Evolutionary conservation across 495 filamentous ascomycete species (phyloP).

Genomic region (Clavariopsis aquatica): DNA sequence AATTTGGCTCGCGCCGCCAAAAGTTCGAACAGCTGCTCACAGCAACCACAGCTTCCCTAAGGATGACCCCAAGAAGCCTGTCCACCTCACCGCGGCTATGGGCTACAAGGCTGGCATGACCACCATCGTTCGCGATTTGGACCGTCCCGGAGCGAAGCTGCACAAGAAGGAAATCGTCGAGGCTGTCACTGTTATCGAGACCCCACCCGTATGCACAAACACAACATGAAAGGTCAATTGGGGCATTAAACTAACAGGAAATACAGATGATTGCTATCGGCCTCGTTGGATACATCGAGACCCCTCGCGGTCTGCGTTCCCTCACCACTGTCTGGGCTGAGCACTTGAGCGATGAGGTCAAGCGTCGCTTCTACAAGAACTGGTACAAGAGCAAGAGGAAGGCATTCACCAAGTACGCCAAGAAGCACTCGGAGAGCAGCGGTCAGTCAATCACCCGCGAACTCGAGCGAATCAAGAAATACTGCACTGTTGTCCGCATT

Average conservation of each 20-base stretch:
- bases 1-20: constrained; percentile 45
- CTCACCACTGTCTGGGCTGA: constrained; percentile 99
- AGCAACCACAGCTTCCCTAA: constrained; percentile 81
- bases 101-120: constrained; percentile 99
- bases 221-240: constrained; percentile 20
- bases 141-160: constrained; percentile 98
- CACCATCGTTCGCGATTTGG: constrained; percentile 98
- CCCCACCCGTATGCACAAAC: constrained; percentile 84
- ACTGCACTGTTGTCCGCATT: constrained; percentile 99
- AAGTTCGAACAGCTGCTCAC: constrained; percentile 21
- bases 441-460: constrained; percentile 90
- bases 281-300: constrained; percentile 99
- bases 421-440: constrained; percentile 94
- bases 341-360: constrained; percentile 97
- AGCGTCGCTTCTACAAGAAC: constrained; percentile 99
- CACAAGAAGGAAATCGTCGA: constrained; percentile 99
- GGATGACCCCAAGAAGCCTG: constrained; percentile 99
- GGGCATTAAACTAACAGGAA: constrained; percentile 55
- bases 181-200: constrained; percentile 98
- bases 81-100: constrained; percentile 97
- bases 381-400: constrained; percentile 99
- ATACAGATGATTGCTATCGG: constrained; percentile 95
- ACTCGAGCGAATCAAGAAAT: constrained; percentile 99
- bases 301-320: constrained; percentile 97
- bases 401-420: constrained; percentile 99